Evolutionary conservation across 2,329 filamentous ascomycete genomes (phyloP).

Genomic region (Venturia aucupariae): DNA sequence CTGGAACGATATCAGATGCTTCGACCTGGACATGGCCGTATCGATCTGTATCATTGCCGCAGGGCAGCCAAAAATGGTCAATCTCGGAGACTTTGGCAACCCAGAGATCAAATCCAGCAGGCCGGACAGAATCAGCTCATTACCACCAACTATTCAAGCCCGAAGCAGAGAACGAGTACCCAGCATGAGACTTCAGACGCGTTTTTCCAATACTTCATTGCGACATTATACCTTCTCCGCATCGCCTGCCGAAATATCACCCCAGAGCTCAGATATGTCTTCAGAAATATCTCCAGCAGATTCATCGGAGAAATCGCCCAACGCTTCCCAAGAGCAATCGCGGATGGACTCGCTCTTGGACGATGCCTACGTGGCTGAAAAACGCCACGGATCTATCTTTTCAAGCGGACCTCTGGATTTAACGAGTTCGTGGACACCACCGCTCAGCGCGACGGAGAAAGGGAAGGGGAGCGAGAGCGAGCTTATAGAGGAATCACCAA

Average conservation of each 20-base stretch:
- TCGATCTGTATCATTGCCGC: background rate
- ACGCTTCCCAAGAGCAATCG: no score
- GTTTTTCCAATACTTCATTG: background rate
- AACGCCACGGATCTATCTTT: background rate
- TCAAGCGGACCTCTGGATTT: background rate
- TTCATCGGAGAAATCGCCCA: background rate
- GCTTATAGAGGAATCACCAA: background rate
- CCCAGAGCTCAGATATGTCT: background rate
- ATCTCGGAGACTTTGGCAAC: background rate
- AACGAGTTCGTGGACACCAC: background rate
- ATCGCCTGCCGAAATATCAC: background rate
- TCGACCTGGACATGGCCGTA: slow-evolving; percentile 2
- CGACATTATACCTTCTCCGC: background rate
- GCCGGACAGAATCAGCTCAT: background rate
- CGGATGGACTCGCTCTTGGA: background rate
- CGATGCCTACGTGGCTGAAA: background rate
- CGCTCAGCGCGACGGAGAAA: background rate
- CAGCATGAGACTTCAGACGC: background rate
- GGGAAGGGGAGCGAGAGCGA: background rate
- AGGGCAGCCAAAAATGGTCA: slow-evolving; percentile 5
- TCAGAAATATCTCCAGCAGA: background rate
- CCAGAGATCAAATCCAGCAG: background rate
- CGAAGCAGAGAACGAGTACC: background rate
- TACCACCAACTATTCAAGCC: background rate
- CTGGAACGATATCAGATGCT: background rate